Conservation (phyloP, 192 early-diverging fungal species). For the Mortierella antarctica region DNA sequence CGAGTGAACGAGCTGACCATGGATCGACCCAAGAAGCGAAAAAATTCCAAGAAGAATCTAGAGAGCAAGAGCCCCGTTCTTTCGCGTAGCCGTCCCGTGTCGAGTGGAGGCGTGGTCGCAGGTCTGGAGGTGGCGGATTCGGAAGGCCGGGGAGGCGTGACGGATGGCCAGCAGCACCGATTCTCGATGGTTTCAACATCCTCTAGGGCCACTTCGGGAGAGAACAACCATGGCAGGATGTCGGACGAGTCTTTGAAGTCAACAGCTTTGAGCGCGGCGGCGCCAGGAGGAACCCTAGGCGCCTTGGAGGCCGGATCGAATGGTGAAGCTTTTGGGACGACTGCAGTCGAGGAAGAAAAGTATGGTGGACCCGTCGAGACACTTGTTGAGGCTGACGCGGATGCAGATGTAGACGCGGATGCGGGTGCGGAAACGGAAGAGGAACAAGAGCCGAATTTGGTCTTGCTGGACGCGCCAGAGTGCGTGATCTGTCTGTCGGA, state of each 20-base stretch:
- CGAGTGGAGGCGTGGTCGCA: background rate
- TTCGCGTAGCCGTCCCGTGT: background rate
- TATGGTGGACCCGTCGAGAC: background rate
- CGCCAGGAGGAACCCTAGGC: background rate
- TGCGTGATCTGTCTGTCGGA: conserved; percentile 86
- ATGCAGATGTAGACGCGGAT: conserved; percentile 11
- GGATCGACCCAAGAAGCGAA: conserved; percentile 9
- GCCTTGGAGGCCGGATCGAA: no score
- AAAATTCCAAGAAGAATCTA: background rate
- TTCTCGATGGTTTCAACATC: no score
- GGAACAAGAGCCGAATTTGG: conserved; percentile 15
- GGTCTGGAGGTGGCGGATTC: conserved; percentile 22
- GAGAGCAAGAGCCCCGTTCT: background rate
- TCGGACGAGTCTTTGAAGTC: conserved; percentile 8
- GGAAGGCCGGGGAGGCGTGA: background rate
- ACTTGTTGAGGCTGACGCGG: background rate
- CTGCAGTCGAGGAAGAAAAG: background rate
- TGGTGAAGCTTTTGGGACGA: background rate
- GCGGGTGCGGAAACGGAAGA: conserved; percentile 1
- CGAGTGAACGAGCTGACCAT: conserved; percentile 34
- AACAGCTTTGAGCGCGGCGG: background rate
- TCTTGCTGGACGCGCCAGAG: conserved; percentile 61
- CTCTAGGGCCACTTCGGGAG: no score
- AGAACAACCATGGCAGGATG: background rate
- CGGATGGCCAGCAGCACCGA: no score